These are phyloP conservation scores for Paramecium sonneborni DNA, from an alignment of 73 alveolate genomes.

Conservation along the genomic window DNA sequence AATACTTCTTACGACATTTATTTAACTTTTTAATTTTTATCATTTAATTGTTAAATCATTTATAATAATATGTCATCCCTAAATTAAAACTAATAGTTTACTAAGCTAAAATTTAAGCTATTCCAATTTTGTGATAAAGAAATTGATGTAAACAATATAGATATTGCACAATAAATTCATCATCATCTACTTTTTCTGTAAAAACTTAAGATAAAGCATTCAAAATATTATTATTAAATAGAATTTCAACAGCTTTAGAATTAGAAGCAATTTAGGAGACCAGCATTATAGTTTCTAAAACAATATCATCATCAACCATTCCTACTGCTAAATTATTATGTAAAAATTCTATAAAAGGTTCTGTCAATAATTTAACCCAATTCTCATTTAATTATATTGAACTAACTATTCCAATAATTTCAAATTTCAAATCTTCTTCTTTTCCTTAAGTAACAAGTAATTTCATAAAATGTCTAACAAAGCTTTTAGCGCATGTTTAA, in stretches of 20 bases:
- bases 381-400: conserved; percentile 72
- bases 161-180: conserved; percentile 85
- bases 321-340: conserved; percentile 78
- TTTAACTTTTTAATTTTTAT: conserved; percentile 81
- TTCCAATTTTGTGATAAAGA: conserved; percentile 73
- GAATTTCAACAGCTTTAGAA: conserved; percentile 72
- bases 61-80: conserved; percentile 52
- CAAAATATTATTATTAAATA: conserved; percentile 64
- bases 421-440: conserved; percentile 82
- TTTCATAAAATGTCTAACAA: conserved; percentile 65
- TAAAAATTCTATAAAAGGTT: conserved; percentile 78
- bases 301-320: conserved; percentile 88
- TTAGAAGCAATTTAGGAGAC: conserved; percentile 69
- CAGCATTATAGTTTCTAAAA: conserved; percentile 82
- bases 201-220: conserved; percentile 76
- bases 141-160: conserved; percentile 78
- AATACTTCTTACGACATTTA: conserved; percentile 77
- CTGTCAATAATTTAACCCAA: conserved; percentile 75
- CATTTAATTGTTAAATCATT: conserved; percentile 75
- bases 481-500: conserved; percentile 52
- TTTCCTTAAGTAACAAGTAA: conserved; percentile 57
- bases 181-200: conserved; percentile 90
- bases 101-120: conserved; percentile 46
- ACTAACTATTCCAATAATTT: conserved; percentile 82
- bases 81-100: not conserved